Percentiles rank a stretch among this genome's conserved stretches.
phyloP scores from a whole-genome alignment of 208 protist genomes.

The Borovskyia barvae region DNA sequence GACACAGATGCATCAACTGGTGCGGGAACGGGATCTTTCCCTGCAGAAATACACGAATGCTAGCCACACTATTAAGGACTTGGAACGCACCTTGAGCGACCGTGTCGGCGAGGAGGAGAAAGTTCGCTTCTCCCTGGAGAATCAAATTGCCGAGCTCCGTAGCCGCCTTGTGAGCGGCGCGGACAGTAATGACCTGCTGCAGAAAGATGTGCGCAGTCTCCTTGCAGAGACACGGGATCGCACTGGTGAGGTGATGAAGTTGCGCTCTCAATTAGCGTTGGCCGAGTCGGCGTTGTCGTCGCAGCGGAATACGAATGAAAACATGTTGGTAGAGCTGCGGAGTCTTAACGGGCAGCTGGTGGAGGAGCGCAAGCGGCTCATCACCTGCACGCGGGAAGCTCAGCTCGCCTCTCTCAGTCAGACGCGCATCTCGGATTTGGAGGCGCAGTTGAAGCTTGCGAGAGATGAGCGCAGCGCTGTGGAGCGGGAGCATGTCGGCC shows the following conservation, averaged over 20 bases:
- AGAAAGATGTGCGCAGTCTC: slow-evolving; percentile 66
- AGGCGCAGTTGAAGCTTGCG: slow-evolving; percentile 45
- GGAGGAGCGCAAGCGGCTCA: slow-evolving; percentile 74
- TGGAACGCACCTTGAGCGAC: slow-evolving; percentile 63
- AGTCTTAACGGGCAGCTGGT: slow-evolving; percentile 73
- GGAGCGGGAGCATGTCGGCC: slow-evolving; percentile 68
- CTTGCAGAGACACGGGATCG: slow-evolving; percentile 65
- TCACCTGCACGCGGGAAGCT: slow-evolving; percentile 57
- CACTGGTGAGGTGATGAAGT: slow-evolving; percentile 48
- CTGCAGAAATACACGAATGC: slow-evolving; percentile 60
- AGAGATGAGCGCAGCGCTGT: slow-evolving; percentile 38
- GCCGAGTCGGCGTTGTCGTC: slow-evolving; percentile 73
- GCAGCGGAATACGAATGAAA: slow-evolving; percentile 84
- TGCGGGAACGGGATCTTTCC: slow-evolving; percentile 80
- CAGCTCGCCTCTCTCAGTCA: slow-evolving; percentile 33
- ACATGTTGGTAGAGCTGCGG: slow-evolving; percentile 79
- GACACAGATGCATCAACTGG: slow-evolving; percentile 80
- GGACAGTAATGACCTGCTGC: slow-evolving; percentile 83
- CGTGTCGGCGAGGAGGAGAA: slow-evolving; percentile 62
- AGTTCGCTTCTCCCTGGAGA: slow-evolving; percentile 64
- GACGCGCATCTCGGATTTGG: slow-evolving; percentile 41
- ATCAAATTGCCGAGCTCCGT: slow-evolving; percentile 75
- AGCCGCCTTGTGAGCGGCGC: slow-evolving; percentile 71
- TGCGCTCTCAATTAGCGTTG: slow-evolving; percentile 73
- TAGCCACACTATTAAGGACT: slow-evolving; percentile 42